Conservation (phyloP, 192 early-diverging fungal species). For the Radiomyces spectabilis region DNA sequence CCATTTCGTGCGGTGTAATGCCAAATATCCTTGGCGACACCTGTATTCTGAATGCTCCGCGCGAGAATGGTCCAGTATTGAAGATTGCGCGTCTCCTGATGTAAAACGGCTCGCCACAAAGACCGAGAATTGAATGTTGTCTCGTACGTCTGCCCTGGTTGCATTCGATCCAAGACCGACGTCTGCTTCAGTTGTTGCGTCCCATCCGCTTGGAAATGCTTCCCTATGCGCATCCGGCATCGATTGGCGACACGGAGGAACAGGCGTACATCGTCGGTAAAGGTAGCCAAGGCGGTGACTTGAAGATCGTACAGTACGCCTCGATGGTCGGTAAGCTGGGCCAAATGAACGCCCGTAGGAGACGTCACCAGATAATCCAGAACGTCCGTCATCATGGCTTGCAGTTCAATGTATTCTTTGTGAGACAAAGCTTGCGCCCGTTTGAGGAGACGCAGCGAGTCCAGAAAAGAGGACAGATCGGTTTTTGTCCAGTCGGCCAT, state of each 20-base stretch:
- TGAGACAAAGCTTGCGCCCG: constrained; percentile 43
- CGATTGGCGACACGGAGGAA: constrained; percentile 48
- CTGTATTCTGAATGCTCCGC: constrained; percentile 41
- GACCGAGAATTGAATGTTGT: neutral
- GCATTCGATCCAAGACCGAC: neutral
- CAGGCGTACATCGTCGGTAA: constrained; percentile 47
- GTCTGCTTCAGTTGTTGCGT: constrained; percentile 5
- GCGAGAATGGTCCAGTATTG: constrained; percentile 53
- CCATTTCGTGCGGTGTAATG: constrained; percentile 40
- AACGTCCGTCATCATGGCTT: constrained; percentile 39
- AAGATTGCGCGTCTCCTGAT: constrained; percentile 42
- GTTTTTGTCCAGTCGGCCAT: constrained; percentile 40
- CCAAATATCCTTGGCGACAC: constrained; percentile 47
- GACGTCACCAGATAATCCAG: constrained; percentile 49
- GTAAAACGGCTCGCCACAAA: constrained; percentile 9
- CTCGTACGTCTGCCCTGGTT: neutral
- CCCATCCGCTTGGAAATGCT: constrained; percentile 38
- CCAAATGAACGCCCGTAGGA: constrained; percentile 40
- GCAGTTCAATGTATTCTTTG: constrained; percentile 49
- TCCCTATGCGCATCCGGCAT: constrained; percentile 54
- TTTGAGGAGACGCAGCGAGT: constrained; percentile 43
- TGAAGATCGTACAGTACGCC: constrained; percentile 50
- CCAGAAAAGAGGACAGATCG: constrained; percentile 42
- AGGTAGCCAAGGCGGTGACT: constrained; percentile 42
- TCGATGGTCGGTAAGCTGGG: constrained; percentile 47